Base-by-base conservation (phyloP, 2,329 filamentous ascomycete genomes). In the Alternaria ethzedia region DNA sequence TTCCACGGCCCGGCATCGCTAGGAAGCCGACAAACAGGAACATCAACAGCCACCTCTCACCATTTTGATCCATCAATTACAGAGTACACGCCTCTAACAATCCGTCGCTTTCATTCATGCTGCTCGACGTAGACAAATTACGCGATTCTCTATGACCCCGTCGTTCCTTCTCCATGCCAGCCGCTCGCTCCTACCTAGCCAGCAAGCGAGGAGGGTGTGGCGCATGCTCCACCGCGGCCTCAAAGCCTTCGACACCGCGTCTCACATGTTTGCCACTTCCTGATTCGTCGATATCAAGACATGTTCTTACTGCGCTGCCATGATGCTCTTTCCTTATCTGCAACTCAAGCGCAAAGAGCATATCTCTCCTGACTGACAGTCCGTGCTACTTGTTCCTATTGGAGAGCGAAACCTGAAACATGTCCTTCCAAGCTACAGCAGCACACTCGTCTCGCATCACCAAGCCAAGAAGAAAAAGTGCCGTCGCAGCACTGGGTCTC, bases 391-490 rank as follows among this genome's bases (percentile, higher is more conserved):
- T 36, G 2, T 6, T 54, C 11, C 20, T 30, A 4, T 25, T 17
- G 41, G 41, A 57, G 13, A 28, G 54, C 26, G n/a, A 43, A 12
- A 15, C 32, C 50, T 12, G 15, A 30, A 60, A 36, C 46, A 77
- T 77, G 73, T 68, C 68, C 7, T 69, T 78, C 58, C 76, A 78
- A 20, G 61, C 69, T 25, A 79, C 75, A 9, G 62, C 74, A 28
- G 75, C 75, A 26, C 72, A 63, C 30, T 77, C 76, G 3, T 79
- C 76, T 11, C 76, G 77, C 25, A 70, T 77, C 46, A 75, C 64
- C 28, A 75, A 72, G 46, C 57, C 72, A 23, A 65, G 70, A 23
- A 71, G 70, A 62, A 66, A 65, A 41, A 75, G 69, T 44, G 70
- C 66, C 12, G 65, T 61, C 17, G 70, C 75, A 9, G 69, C 71